phyloP scores from a whole-genome alignment of 495 filamentous ascomycete genomes.

The Clavariopsis aquatica region DNA sequence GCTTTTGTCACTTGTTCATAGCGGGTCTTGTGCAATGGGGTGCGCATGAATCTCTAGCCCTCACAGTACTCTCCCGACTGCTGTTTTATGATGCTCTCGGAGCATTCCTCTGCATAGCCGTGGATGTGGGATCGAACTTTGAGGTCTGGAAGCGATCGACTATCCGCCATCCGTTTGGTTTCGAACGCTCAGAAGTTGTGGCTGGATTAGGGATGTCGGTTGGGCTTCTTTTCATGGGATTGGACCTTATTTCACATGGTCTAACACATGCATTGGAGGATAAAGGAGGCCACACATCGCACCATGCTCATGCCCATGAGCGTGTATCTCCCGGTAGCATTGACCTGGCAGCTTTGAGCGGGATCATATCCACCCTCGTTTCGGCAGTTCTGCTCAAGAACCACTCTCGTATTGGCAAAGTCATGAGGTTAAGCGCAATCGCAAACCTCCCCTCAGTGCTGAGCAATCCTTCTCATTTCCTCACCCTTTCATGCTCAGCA shows the following conservation, averaged over 20 bases:
- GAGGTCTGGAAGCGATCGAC: slow-evolving; percentile 95
- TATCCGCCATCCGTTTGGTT: slow-evolving; percentile 88
- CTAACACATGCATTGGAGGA: slow-evolving; percentile 80
- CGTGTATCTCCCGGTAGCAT: slow-evolving; percentile 72
- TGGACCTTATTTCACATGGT: slow-evolving; percentile 91
- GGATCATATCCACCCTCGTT: slow-evolving; percentile 83
- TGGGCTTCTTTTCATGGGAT: slow-evolving; percentile 90
- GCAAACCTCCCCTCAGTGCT: slow-evolving; percentile 76
- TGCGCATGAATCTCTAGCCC: slow-evolving; percentile 81
- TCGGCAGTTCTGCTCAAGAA: slow-evolving; percentile 87
- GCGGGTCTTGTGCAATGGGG: slow-evolving; percentile 82
- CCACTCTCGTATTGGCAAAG: slow-evolving; percentile 87
- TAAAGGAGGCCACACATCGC: slow-evolving; percentile 61
- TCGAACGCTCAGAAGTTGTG: slow-evolving; percentile 84
- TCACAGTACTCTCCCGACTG: slow-evolving; percentile 89
- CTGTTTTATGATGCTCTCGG: slow-evolving; percentile 93
- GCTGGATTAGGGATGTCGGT: slow-evolving; percentile 97
- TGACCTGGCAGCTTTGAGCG: slow-evolving; percentile 78
- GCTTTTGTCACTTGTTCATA: slow-evolving; percentile 78
- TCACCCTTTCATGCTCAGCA: slow-evolving; percentile 81
- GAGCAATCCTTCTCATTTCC: slow-evolving; percentile 89
- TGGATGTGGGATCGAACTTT: slow-evolving; percentile 92
- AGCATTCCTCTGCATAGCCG: slow-evolving; percentile 87
- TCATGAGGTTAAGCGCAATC: slow-evolving; percentile 78
- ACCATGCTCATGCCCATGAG: slow-evolving; percentile 64